These are phyloP conservation scores for Wickerhamiella bombiphila DNA, from an alignment of 805 yeast species.

Conservation along the genomic window DNA sequence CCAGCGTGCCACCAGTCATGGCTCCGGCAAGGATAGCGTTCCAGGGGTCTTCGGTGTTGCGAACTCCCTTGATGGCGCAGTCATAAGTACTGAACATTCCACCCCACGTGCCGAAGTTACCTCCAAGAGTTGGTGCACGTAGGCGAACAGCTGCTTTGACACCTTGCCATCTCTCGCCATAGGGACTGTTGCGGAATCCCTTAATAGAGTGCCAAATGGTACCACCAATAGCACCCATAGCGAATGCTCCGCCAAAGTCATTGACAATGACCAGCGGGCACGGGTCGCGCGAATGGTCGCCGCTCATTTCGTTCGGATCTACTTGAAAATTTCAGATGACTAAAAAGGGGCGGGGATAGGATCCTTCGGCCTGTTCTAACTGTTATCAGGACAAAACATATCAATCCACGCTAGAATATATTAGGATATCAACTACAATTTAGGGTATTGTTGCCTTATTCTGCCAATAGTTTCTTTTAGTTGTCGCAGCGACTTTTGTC, in stretches of 20 bases:
- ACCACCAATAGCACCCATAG: conserved; percentile 99
- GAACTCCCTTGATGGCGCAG: conserved; percentile 85
- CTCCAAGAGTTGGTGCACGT: conserved; percentile 97
- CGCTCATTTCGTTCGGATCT: conserved; percentile 20
- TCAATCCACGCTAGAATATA: no score
- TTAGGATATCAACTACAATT: no score
- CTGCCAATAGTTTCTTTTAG: conserved; percentile 15
- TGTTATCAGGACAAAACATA: no score
- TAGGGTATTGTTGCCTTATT: no score
- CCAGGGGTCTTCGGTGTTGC: conserved; percentile 98
- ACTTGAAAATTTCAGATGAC: not conserved
- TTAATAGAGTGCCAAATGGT: conserved; percentile 97
- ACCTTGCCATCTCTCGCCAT: conserved; percentile 85
- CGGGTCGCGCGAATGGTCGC: conserved; percentile 98
- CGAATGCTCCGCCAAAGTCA: conserved; percentile 98
- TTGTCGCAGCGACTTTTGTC: conserved; percentile 7
- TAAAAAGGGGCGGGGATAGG: no score
- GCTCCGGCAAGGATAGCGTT: conserved; percentile 97
- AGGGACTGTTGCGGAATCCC: conserved; percentile 95
- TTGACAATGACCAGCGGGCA: conserved; percentile 92
- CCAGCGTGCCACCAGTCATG: conserved; percentile 94
- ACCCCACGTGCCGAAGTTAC: conserved; percentile 99
- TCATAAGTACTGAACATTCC: conserved; percentile 92
- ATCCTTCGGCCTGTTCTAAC: no score
- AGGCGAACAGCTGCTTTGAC: conserved; percentile 83